Evolutionary conservation across 306 rosid genomes (phyloP), one percentile per base, ranked within the genome.

Genomic region (Inga laurina): DNA sequence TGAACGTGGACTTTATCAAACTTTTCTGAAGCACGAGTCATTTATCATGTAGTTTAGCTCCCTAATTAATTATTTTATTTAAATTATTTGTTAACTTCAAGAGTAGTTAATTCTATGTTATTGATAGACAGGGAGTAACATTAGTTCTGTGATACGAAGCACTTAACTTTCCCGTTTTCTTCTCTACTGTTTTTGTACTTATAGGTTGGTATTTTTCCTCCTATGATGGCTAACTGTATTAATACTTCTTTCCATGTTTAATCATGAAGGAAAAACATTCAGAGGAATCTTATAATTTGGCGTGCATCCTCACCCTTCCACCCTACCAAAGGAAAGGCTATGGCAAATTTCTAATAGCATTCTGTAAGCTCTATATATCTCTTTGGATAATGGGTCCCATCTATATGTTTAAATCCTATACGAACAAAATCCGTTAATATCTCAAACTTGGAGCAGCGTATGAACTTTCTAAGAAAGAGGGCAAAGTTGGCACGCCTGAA

Each of bases 321-420:
- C 99, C 99, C 54, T 97, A 97, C 89, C 99, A 97, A 87, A 90
- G 99, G 86, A 97, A 94, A 89, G 99, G 99, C 92, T 97, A 97
- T 79, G 99, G 99, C 1, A 97, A 97, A 86, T 97, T 97, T 91
- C 87, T 97, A 78, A 97, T 97, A 78, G 98, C 99, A 76, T 97
- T 97, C 72, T 97, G 99, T 97, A 91, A 92, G 97, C 72, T 68
- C 65, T 81, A 77, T 48, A 75, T 48, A 78, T 52, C 48, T 56
- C 72, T 74, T 6, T 39, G 74, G 41, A 61, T 72, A 72, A 14
- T 24, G 6, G 75, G 73, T 43, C 43, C 51, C 54, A 35, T 32
- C 10, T 79, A 44, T 61, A 35, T 85, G 65, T 59, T 57, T 8
- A 37, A 21, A 62, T 78, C 59, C 34, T 59, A 68, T 84, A 16